These are phyloP conservation scores for Apiotrichum domesticum DNA, from an alignment of 1,284 basidiomycete genomes.

Conservation along the genomic window DNA sequence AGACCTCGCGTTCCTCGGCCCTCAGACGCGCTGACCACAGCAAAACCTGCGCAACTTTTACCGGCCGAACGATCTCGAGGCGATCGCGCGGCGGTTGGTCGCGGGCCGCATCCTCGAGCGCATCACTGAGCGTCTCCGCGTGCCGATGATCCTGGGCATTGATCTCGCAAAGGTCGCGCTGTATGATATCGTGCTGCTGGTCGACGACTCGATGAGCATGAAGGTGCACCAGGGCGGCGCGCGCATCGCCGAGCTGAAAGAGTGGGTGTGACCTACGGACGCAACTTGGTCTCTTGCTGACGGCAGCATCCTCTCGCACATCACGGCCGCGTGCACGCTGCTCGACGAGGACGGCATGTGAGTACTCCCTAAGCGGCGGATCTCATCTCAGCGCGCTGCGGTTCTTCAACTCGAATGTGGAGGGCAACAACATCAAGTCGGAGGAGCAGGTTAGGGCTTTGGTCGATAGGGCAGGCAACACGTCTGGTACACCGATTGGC, in stretches of 20 bases:
- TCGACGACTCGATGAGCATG: constrained; percentile 48
- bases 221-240: constrained; percentile 40
- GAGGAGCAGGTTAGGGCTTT: constrained; percentile 36
- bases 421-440: constrained; percentile 47
- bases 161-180: constrained; percentile 47
- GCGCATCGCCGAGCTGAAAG: constrained; percentile 40
- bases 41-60: constrained; percentile 1
- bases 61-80: constrained; percentile 2
- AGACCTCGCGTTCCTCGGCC: too few relatives aligned
- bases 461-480: constrained; percentile 26
- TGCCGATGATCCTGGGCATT: constrained; percentile 46
- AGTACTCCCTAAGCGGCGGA: neutral
- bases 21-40: neutral
- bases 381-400: constrained; percentile 26
- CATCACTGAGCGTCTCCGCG: neutral
- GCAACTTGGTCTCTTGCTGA: too few relatives aligned
- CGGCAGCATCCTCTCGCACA: neutral
- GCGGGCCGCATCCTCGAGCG: neutral
- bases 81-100: neutral
- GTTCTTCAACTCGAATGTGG: constrained; percentile 48
- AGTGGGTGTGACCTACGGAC: neutral
- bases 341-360: constrained; percentile 7
- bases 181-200: constrained; percentile 44
- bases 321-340: constrained; percentile 1
- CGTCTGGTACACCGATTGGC: constrained; percentile 3